Evolutionary conservation across 2,329 filamentous ascomycete genomes (phyloP).

Genomic region (Claviceps purpurea): DNA sequence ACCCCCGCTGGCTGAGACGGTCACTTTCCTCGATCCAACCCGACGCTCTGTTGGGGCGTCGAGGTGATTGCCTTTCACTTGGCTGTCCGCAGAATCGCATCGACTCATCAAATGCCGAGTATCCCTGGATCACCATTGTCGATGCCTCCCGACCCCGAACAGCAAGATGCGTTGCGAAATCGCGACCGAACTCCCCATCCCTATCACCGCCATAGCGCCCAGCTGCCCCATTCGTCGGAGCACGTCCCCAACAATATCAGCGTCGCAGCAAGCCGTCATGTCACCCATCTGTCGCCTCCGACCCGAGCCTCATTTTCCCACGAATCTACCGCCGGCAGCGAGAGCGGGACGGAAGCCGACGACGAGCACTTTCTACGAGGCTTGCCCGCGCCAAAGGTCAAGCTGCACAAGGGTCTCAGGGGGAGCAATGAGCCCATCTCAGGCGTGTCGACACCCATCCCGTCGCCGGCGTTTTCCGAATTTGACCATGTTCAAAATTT

Average conservation of each 20-base stretch:
- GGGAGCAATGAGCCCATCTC: constrained; percentile 43
- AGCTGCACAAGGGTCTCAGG: constrained; percentile 65
- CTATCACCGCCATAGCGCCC: constrained; percentile 46
- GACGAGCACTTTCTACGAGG: constrained; percentile 84
- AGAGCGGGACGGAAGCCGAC: constrained; percentile 89
- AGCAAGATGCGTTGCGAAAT: constrained; percentile 29
- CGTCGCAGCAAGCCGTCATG: constrained; percentile 6
- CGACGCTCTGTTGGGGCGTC: background rate
- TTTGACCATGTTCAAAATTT: constrained; percentile 21
- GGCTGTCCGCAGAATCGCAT: too few relatives aligned
- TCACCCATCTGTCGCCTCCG: constrained; percentile 13
- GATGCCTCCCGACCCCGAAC: constrained; percentile 19
- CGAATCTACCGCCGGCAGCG: constrained; percentile 54
- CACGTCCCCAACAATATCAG: constrained; percentile 13
- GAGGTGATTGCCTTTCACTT: constrained; percentile 7
- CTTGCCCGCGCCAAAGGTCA: constrained; percentile 62
- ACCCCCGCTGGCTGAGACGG: background rate
- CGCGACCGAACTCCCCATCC: constrained; percentile 54
- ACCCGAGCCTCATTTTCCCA: constrained; percentile 25
- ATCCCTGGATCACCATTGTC: constrained; percentile 21
- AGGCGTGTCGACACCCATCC: constrained; percentile 39
- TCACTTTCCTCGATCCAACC: background rate
- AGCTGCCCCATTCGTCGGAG: constrained; percentile 39
- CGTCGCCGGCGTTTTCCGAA: constrained; percentile 33
- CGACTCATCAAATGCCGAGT: constrained; percentile 27